Base-by-base conservation (phyloP, 345 rosid species). In the Moricandia arvensis region DNA sequence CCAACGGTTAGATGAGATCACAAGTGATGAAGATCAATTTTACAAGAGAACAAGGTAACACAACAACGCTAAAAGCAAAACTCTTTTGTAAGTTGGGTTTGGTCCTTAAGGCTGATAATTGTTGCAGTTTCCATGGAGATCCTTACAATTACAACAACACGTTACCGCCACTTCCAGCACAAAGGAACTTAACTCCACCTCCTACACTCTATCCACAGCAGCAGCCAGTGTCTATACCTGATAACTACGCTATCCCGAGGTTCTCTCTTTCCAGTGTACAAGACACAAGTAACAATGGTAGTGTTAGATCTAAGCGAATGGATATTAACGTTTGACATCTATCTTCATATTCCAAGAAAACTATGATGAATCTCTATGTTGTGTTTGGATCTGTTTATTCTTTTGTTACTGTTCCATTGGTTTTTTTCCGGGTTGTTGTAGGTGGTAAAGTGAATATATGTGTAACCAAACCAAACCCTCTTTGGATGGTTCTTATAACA, bases 171-270 rank as follows among this genome's bases (percentile, higher is more conserved):
- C 24, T 21, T 21, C 24, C 24, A 21, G 24, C 24, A 21, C 24
- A 21, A 21, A 21, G 24, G 24, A 21, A 21, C 24, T 21, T 21
- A 21, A 21, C 89, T 0, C 7, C 41, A 35, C 98, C 99, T 78
- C 98, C 96, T 30, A 95, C 96, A 1, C 88, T 90, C 26, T 90
- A 90, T 69, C 98, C 99, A 31, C 98, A 94, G 79, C 99, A 95
- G 77, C 99, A 87, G 71, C 97, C 98, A 0, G 94, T 95, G 71
- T 80, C 82, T 2, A 88, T 83, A 12, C 79, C 85, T 1, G 95
- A 33, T 70, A 86, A 73, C 71, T 87, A 90, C 61, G 82, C 79
- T 1, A 77, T 85, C 64, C 94, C 97, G 0, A 89, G 98, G 83
- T 93, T 86, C 81, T 82, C 91, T 31, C 72, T 81, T 7, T 45